Evolutionary conservation across 768 basidiomycete species (phyloP).

Genomic region (Trametes meyenii): DNA sequence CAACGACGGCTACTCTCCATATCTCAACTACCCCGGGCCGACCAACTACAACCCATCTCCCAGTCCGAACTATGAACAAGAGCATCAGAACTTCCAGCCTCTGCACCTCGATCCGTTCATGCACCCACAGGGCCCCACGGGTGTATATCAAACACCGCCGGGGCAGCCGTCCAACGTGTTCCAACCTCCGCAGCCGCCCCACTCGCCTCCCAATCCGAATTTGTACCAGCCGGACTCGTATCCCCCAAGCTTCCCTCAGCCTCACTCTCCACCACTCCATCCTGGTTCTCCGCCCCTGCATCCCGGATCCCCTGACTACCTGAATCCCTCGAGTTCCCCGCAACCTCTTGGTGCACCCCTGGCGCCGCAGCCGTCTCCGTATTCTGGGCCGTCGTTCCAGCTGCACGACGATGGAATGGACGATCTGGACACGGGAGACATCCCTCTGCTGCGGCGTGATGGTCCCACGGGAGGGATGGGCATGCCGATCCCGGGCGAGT

Average conservation of each 20-base stretch:
- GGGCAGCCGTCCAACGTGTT: slow-evolving; percentile 15
- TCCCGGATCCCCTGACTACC: slow-evolving; percentile 26
- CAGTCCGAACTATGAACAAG: slow-evolving; percentile 39
- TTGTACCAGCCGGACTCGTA: slow-evolving; percentile 20
- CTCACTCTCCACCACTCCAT: slow-evolving; percentile 25
- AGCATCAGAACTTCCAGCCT: slow-evolving; percentile 38
- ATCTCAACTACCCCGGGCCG: slow-evolving; percentile 37
- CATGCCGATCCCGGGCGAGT: slow-evolving; percentile 49
- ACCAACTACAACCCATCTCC: slow-evolving; percentile 34
- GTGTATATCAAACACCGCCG: slow-evolving; percentile 27
- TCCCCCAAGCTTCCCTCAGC: slow-evolving; percentile 28
- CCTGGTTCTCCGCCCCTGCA: slow-evolving; percentile 20
- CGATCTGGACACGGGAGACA: slow-evolving; percentile 58
- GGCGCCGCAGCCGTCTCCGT: slow-evolving; percentile 19
- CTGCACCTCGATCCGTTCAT: slow-evolving; percentile 46
- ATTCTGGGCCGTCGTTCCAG: slow-evolving; percentile 37
- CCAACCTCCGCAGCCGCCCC: slow-evolving; percentile 27
- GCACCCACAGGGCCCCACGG: slow-evolving; percentile 31
- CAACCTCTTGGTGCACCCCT: slow-evolving; percentile 18
- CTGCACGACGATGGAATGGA: slow-evolving; percentile 46
- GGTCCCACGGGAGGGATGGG: slow-evolving; percentile 32
- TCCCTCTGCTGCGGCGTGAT: slow-evolving; percentile 55
- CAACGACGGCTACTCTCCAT: slow-evolving; percentile 67
- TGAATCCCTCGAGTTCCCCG: slow-evolving; percentile 18
- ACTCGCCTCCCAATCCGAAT: slow-evolving; percentile 21